Percentiles rank a stretch among this genome's conserved stretches.
Evolutionary conservation across 805 yeast species (phyloP).

Genomic region (Saccharomyces paradoxus): DNA sequence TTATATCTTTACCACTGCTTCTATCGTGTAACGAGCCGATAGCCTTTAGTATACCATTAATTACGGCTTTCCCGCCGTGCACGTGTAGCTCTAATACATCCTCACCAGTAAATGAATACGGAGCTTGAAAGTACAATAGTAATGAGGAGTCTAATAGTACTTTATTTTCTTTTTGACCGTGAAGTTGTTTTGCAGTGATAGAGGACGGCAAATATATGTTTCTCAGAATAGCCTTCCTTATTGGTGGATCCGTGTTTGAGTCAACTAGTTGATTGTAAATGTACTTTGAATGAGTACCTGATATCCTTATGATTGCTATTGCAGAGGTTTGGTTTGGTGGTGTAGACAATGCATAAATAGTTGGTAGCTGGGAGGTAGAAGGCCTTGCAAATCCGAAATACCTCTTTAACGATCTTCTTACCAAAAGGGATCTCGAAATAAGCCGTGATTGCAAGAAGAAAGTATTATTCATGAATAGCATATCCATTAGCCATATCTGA

Average conservation of each 20-base stretch:
- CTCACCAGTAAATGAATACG: constrained; percentile 86
- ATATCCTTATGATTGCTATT: constrained; percentile 72
- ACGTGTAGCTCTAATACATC: constrained; percentile 81
- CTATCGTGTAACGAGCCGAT: constrained; percentile 47
- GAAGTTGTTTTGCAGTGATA: not conserved
- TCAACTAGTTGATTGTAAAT: constrained; percentile 43
- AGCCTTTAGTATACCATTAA: constrained; percentile 56
- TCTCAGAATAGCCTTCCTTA: constrained; percentile 48
- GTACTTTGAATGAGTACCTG: constrained; percentile 56
- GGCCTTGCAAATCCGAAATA: not conserved
- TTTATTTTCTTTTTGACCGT: constrained; percentile 1
- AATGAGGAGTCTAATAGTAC: constrained; percentile 70
- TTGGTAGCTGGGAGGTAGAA: constrained; percentile 36
- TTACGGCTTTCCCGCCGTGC: constrained; percentile 90
- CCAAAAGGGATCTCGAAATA: not conserved
- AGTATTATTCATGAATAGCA: not conserved
- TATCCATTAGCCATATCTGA: too few relatives aligned
- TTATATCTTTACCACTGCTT: constrained; percentile 33
- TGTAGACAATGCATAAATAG: constrained; percentile 88
- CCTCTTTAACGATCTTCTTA: not conserved
- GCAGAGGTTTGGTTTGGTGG: constrained; percentile 68
- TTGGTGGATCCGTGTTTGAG: constrained; percentile 30
- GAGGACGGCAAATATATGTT: constrained; percentile 40
- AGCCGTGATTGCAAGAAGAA: not conserved
- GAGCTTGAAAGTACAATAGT: constrained; percentile 57